Evolutionary conservation across 1,284 basidiomycete genomes (phyloP), one percentile per base, ranked within the genome.

Genomic region (Malassezia globosa): DNA sequence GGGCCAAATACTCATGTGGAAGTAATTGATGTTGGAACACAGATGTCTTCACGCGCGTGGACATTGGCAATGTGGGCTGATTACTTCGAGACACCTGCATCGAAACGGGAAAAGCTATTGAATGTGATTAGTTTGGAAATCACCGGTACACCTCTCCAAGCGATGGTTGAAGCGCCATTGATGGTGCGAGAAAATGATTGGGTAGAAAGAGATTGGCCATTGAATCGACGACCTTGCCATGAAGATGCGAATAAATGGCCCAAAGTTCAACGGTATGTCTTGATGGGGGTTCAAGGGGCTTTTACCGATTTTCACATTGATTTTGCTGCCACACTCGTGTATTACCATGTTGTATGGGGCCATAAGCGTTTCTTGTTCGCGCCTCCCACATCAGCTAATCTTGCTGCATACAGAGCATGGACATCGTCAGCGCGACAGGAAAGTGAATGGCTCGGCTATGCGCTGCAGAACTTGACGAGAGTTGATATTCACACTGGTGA

Each of bases 141-240:
- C 26, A 83, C 83, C 0, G 83, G 82, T 2, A 86, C 84, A 1
- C 75, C 78, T 27, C 75, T 90, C 22, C 82, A 81, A 5, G 79
- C 84, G 55, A 77, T 78, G 63, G 82, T 97, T 21, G 74, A 82
- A 6, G 87, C 89, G 6, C 92, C 92, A 0, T 78, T 79, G 26
- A 40, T 66, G 13, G 60, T 66, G 18, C 79, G 84, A 53, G 86
- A 95, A 51, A 73, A 94, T 54, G 92, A 95, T 64, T 97, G 92
- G 92, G 90, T 95, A 8, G 87, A 94, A 66, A 86, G 84, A 59
- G 87, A 82, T 71, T 97, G 92, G 92, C 87, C 86, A 0, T 22
- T 47, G 37, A 55, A 66, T 37, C 56, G 63, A 31, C 69, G 64
- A 8, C 56, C 56, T 16, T n/a, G 31, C 7, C 34, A 42, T 2